Base-by-base conservation (phyloP, 352 stramenopile species). In the Globisporangium mamillatum region DNA sequence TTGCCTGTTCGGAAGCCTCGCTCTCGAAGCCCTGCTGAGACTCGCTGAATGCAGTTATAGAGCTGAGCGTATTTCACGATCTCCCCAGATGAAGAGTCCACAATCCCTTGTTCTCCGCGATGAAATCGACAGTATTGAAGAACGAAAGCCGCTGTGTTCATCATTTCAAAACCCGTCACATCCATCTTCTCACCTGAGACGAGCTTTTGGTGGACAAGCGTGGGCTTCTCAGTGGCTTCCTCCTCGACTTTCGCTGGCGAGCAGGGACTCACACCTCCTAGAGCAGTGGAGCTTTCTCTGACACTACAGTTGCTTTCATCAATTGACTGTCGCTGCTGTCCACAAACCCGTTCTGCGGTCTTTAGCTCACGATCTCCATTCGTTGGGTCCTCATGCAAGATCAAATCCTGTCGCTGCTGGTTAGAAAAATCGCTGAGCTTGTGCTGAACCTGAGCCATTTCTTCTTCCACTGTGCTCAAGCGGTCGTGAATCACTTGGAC, bases 101-200 rank as follows among this genome's bases (percentile, higher is more conserved):
- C 22, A 16, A 69, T 44, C 8, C 67, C 67, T n/a, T 57, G 52
- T 2, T 52, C 14, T 29, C 38, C 41, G 4, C 44, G 55, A 34
- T 60, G 52, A 18, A 72, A 60, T 3, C 67, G 67, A 12, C 59
- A 66, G 53, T 59, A 64, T 32, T 72, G 61, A 4, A 72, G 60
- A 32, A 60, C 67, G 27, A 59, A 64, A 18, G 67, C 41, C 24
- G 29, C 55, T 9, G 44, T 34, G n/a, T 69, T 69, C 62, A 69
- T 56, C 7, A 20, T 54, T 20, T 52, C 44, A 20, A 69, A 48
- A 20, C 54, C 62, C 7, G 52, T 55, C 14, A 69, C 32, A 12
- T 68, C 63, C 55, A 54, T 54, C 22, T 57, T 66, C 16, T 48
- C 24, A 29, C 53, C 59, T 0, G 50, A 66, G n/a, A 59, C 25